Percentiles rank a stretch among this genome's conserved stretches.
These are phyloP conservation scores for Elsinoe batatas DNA, from an alignment of 2,329 filamentous ascomycete species.

Conservation along the genomic window DNA sequence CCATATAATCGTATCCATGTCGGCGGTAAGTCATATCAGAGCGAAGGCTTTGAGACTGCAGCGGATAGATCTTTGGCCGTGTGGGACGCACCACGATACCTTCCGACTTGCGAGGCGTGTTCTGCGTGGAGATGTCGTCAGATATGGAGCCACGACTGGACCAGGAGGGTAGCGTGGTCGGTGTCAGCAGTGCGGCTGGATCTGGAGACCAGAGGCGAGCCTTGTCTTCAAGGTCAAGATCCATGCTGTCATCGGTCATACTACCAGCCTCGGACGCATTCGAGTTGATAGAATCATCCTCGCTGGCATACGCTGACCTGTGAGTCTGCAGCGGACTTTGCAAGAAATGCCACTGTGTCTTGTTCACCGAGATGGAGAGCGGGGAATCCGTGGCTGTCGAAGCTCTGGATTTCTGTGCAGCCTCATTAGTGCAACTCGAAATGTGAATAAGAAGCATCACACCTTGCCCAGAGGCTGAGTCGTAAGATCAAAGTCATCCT, in stretches of 20 bases:
- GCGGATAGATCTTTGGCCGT: conserved; percentile 6
- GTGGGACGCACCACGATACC: background rate
- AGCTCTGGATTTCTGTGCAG: background rate
- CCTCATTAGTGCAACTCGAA: background rate
- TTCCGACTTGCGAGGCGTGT: background rate
- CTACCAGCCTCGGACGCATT: conserved; percentile 13
- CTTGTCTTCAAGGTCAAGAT: conserved; percentile 8
- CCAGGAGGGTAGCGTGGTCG: conserved; percentile 10
- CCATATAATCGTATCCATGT: background rate
- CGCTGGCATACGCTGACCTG: background rate
- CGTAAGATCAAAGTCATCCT: conserved; percentile 11
- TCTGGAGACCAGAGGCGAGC: conserved; percentile 8
- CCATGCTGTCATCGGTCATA: conserved; percentile 16
- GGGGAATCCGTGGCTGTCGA: background rate
- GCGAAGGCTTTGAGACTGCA: background rate
- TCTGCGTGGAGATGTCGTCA: background rate
- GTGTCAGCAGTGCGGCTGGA: conserved; percentile 7
- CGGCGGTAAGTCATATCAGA: background rate
- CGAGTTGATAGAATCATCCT: conserved; percentile 10
- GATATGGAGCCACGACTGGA: background rate
- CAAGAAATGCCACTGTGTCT: conserved; percentile 5
- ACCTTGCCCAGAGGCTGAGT: conserved; percentile 7
- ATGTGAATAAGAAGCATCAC: background rate
- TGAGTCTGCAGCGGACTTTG: background rate
- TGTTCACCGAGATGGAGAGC: background rate